Conservation (phyloP, 2,329 filamentous ascomycete genomes). For the Pseudocercospora musae region DNA sequence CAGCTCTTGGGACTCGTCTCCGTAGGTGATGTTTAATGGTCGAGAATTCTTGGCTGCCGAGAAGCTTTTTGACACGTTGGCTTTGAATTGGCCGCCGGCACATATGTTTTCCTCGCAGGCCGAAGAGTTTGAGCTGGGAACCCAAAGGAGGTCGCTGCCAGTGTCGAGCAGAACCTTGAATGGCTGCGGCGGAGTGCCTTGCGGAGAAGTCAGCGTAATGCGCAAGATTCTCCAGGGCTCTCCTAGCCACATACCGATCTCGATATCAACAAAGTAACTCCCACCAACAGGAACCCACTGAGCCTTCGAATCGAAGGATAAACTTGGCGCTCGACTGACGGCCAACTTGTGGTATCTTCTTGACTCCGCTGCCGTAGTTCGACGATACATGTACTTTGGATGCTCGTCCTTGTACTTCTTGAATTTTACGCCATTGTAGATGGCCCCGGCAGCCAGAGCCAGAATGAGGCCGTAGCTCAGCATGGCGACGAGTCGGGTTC, state of each 20-base stretch:
- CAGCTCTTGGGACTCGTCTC: background rate
- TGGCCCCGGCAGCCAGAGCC: no score
- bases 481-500: background rate
- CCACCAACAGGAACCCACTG: background rate
- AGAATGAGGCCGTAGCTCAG: no score
- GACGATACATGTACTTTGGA: background rate
- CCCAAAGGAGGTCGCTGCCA: background rate
- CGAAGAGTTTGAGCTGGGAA: background rate
- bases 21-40: background rate
- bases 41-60: background rate
- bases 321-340: background rate
- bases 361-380: background rate
- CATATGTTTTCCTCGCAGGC: background rate
- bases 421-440: no score
- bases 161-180: background rate
- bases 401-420: no score
- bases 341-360: background rate
- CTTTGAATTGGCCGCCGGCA: background rate
- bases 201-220: background rate
- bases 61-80: background rate
- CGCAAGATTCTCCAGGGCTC: background rate
- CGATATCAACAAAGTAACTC: background rate
- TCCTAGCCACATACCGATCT: background rate
- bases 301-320: background rate
- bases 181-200: background rate